Evolutionary conservation across 2,329 filamentous ascomycete genomes (phyloP).

Genomic region (Cordyceps cicadae): DNA sequence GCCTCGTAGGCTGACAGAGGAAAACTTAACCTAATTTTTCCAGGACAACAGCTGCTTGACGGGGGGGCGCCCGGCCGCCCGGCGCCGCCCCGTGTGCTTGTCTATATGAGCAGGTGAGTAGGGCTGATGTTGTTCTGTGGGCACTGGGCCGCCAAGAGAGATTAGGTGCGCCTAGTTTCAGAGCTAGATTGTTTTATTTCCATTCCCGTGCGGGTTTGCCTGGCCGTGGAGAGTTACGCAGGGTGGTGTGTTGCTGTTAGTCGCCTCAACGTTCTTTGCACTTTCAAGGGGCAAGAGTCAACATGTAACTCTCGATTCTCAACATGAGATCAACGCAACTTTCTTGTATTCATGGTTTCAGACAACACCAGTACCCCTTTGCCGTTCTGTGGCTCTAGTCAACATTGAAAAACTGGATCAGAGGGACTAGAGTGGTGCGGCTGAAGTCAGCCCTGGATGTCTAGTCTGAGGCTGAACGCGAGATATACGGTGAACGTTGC

Average conservation of each 20-base stretch:
- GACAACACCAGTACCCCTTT: neutral
- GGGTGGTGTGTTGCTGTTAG: neutral
- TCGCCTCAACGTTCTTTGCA: neutral
- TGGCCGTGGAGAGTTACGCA: neutral
- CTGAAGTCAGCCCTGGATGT: neutral
- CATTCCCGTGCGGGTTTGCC: neutral
- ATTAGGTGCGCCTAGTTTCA: too few relatives aligned
- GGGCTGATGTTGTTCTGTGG: neutral
- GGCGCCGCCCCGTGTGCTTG: neutral
- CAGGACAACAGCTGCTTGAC: neutral
- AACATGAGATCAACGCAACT: neutral
- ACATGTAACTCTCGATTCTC: neutral
- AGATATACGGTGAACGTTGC: neutral
- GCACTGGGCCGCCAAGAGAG: too few relatives aligned
- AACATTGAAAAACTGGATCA: neutral
- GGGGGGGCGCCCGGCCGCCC: neutral
- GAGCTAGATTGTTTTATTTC: neutral
- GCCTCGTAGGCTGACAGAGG: conserved; percentile 10
- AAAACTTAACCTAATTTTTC: neutral
- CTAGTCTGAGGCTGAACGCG: conserved; percentile 7
- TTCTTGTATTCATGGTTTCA: neutral
- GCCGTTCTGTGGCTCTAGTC: neutral
- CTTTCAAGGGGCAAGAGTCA: neutral
- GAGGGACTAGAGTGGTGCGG: neutral
- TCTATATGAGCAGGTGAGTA: neutral